Percentiles rank a stretch among this genome's conserved stretches.
These are phyloP conservation scores for Ettlia oleoabundans DNA, from an alignment of 139 green algal genomes.

Conservation along the genomic window DNA sequence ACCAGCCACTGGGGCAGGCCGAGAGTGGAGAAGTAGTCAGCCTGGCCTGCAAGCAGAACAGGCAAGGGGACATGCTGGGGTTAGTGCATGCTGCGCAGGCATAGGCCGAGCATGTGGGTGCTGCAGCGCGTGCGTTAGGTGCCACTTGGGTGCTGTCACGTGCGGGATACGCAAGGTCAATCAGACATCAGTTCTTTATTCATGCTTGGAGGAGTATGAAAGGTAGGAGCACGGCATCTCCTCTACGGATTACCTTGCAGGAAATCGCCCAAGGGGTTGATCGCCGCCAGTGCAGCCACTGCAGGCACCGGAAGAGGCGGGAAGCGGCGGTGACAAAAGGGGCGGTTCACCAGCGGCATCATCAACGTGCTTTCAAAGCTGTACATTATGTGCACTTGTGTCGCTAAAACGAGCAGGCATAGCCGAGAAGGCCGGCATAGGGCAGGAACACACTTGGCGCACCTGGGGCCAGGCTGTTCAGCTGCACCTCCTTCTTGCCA, in stretches of 20 bases:
- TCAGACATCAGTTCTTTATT: too few relatives aligned
- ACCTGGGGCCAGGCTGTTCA: conserved; percentile 13
- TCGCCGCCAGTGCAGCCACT: conserved; percentile 28
- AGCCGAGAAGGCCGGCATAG: not conserved
- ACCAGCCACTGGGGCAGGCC: conserved; percentile 50
- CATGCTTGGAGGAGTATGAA: too few relatives aligned
- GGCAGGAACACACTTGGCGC: not conserved
- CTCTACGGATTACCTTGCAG: too few relatives aligned
- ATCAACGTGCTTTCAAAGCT: not conserved
- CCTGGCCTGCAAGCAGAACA: conserved; percentile 47
- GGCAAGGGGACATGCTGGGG: not conserved
- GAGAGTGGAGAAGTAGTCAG: conserved; percentile 62
- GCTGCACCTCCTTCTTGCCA: conserved; percentile 20
- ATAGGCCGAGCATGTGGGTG: too few relatives aligned
- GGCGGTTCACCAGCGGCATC: not conserved
- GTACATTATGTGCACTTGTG: not conserved
- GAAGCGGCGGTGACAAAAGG: not conserved
- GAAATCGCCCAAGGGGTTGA: conserved; percentile 41
- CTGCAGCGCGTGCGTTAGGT: too few relatives aligned
- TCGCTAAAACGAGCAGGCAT: not conserved
- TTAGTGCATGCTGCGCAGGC: too few relatives aligned
- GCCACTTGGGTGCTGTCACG: too few relatives aligned
- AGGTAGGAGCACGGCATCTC: too few relatives aligned
- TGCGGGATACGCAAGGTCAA: too few relatives aligned
- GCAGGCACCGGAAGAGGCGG: not conserved